Evolutionary conservation across 2,329 filamentous ascomycete species (phyloP), one percentile per base, ranked within the genome.

Genomic region (Fusarium guadeloupense): DNA sequence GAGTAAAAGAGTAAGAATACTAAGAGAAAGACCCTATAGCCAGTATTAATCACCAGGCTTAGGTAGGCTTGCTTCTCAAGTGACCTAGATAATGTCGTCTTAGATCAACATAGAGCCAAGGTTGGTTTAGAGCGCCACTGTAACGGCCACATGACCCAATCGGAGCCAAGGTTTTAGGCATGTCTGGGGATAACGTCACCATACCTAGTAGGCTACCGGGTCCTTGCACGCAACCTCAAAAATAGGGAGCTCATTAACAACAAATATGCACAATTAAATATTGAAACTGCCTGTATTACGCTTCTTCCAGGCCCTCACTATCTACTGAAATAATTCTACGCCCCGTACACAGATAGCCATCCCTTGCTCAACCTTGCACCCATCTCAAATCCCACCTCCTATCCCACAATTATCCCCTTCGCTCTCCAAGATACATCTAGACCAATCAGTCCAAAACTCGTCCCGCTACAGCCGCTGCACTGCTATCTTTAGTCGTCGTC

Each of bases 401-500:
- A n/a, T 34, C 37, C 21, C 42, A 26, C 34, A 48, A 50, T 25
- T 16, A 28, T 33, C 41, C 17, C 28, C 28, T 49, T 51, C 33
- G 17, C 30, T 50, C 14, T 34, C 23, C 43, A 57, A 42, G 21
- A 17, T 45, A 44, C 19, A 45, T 35, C 16, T 26, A 37, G 49
- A 48, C 30, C n/a, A 12, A 45, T 73, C 77, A 85, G 59, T 79
- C 80, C 74, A 87, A 75, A 55, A 97, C 93, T 58, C 87, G 85
- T n/a, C 94, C 94, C 19, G 92, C 90, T 54, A 88, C 81, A 46
- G 87, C 75, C 45, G 91, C 84, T 41, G 69, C 77, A 76, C 93
- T 97, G 75, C 88, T 89, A 76, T 99, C 95, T 76, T 92, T 93
- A 1, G 95, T 98, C 74, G 89, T 81, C 20, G 93, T 92, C 83